phyloP scores from a whole-genome alignment of 2,329 filamentous ascomycete species.

The Arthrocladium fulminans region DNA sequence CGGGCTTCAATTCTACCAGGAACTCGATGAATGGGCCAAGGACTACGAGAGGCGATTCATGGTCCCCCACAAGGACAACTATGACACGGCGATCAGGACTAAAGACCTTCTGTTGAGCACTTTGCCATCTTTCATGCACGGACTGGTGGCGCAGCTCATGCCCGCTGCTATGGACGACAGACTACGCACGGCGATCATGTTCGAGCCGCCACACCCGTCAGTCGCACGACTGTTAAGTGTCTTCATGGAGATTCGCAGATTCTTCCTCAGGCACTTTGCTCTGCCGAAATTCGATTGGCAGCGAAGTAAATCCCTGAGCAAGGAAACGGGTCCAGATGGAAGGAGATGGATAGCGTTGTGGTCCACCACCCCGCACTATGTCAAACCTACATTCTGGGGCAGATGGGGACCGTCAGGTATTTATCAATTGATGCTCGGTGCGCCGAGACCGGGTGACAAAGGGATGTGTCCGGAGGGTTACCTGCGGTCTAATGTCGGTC shows the following conservation, averaged over 20 bases:
- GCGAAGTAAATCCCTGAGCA: slow-evolving; percentile 31
- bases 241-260: slow-evolving; percentile 45
- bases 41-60: slow-evolving; percentile 50
- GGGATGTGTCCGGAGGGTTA: slow-evolving; percentile 42
- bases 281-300: slow-evolving; percentile 45
- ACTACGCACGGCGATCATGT: slow-evolving; percentile 58
- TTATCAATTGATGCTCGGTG: slow-evolving; percentile 40
- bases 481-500: slow-evolving; percentile 51
- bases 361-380: slow-evolving; percentile 58
- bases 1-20: slow-evolving; percentile 40
- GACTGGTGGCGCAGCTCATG: slow-evolving; percentile 44
- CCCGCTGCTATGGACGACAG: slow-evolving; percentile 56
- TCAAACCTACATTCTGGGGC: slow-evolving; percentile 50
- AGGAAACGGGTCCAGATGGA: slow-evolving; percentile 45
- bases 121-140: slow-evolving; percentile 39
- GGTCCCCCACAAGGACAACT: slow-evolving; percentile 32
- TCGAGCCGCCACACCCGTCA: slow-evolving; percentile 32
- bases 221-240: slow-evolving; percentile 35
- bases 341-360: slow-evolving; percentile 46
- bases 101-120: slow-evolving; percentile 53
- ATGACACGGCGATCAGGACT: slow-evolving; percentile 45
- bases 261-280: slow-evolving; percentile 49
- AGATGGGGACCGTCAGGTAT: slow-evolving; percentile 52
- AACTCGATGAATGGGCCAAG: slow-evolving; percentile 38
- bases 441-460: slow-evolving; percentile 41